Conservation (phyloP, 257 asterid genomes). For the Scutellaria minor region DNA sequence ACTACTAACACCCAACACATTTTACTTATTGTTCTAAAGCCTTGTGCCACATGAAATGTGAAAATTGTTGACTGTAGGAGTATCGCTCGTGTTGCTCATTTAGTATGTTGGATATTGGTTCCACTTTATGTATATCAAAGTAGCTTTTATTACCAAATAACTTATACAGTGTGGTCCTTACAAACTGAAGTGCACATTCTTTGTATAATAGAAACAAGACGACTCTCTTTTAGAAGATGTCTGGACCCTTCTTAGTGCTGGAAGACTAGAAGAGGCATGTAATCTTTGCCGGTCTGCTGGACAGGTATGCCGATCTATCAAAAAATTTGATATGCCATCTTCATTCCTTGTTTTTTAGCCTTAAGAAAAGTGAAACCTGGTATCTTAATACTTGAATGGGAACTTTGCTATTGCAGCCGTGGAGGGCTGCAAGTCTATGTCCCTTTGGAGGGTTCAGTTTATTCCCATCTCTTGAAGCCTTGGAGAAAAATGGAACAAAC, state of each 20-base stretch:
- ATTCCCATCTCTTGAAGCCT: constrained; percentile 81
- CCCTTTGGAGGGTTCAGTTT: constrained; percentile 76
- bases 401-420: constrained; percentile 70
- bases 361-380: constrained; percentile 16
- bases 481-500: constrained; percentile 80
- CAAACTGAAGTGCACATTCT: constrained; percentile 20
- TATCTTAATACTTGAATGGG: constrained; percentile 32
- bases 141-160: constrained; percentile 20
- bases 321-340: constrained; percentile 30
- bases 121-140: constrained; percentile 5
- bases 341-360: constrained; percentile 17
- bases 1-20: neutral
- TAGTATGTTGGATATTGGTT: constrained; percentile 23
- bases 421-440: constrained; percentile 95
- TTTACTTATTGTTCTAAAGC: neutral
- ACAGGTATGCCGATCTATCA: constrained; percentile 62
- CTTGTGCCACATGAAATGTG: neutral
- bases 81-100: constrained; percentile 16
- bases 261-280: constrained; percentile 94
- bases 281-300: constrained; percentile 93
- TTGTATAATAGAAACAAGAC: constrained; percentile 77
- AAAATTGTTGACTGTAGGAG: constrained; percentile 2
- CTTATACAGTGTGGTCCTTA: constrained; percentile 23
- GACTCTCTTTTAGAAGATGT: constrained; percentile 97
- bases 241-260: constrained; percentile 91